Evolutionary conservation across 306 rosid genomes (phyloP).

Genomic region (Lablab purpureus): DNA sequence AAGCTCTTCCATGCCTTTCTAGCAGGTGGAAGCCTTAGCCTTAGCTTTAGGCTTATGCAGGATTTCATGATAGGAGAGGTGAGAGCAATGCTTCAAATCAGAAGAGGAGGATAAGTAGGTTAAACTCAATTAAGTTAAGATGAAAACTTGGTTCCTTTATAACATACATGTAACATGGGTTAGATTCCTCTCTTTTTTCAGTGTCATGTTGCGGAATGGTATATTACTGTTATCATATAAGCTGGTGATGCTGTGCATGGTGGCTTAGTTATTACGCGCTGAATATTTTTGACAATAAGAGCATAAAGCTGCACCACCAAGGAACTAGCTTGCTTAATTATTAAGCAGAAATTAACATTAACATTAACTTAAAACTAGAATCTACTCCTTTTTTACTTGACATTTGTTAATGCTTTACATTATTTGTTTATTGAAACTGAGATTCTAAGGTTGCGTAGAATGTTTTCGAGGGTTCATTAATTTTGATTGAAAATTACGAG

Average conservation of each 20-base stretch:
- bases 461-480: background rate
- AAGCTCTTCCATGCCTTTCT: constrained; percentile 71
- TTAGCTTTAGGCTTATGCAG: constrained; percentile 56
- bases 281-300: constrained; percentile 32
- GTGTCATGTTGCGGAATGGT: background rate
- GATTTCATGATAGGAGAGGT: constrained; percentile 54
- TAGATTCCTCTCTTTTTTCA: constrained; percentile 24
- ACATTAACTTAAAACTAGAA: background rate
- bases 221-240: background rate
- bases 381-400: background rate
- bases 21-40: constrained; percentile 63
- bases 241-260: background rate
- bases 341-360: constrained; percentile 34
- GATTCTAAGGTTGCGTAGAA: background rate
- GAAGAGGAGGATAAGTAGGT: background rate
- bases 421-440: background rate
- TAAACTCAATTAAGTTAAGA: background rate
- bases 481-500: too few species aligned
- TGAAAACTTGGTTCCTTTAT: constrained; percentile 36
- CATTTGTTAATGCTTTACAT: background rate
- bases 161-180: background rate
- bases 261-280: constrained; percentile 57
- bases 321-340: constrained; percentile 36
- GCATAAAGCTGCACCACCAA: background rate
- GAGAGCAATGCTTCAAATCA: background rate